phyloP scores from a whole-genome alignment of 495 filamentous ascomycete genomes.

The Aspergillus taichungensis region DNA sequence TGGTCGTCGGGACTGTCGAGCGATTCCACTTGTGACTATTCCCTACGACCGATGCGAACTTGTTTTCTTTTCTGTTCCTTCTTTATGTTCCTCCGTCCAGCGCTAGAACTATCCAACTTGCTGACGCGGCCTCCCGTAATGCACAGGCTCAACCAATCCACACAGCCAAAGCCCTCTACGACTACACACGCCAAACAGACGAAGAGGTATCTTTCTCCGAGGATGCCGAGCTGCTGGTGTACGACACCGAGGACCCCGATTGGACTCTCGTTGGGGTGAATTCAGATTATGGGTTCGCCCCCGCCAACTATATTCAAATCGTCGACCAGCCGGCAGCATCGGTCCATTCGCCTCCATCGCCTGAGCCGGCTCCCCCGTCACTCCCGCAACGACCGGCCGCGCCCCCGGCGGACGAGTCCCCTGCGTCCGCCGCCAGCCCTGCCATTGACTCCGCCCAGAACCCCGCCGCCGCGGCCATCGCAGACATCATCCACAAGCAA shows the following conservation, averaged over 20 bases:
- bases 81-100: no score
- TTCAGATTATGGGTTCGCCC: slow-evolving; percentile 87
- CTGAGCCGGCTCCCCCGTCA: slow-evolving; percentile 26
- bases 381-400: slow-evolving; percentile 30
- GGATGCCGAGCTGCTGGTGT: slow-evolving; percentile 75
- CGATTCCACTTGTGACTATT: background rate
- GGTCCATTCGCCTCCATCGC: slow-evolving; percentile 19
- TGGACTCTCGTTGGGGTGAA: slow-evolving; percentile 88
- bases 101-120: background rate
- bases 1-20: no score
- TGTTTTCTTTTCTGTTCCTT: background rate
- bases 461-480: slow-evolving; percentile 63
- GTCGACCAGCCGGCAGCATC: slow-evolving; percentile 23
- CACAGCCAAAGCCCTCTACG: slow-evolving; percentile 80
- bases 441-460: slow-evolving; percentile 41
- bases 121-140: background rate
- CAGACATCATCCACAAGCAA: slow-evolving; percentile 57
- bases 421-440: slow-evolving; percentile 16
- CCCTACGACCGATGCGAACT: background rate
- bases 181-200: slow-evolving; percentile 94
- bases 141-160: slow-evolving; percentile 61
- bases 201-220: slow-evolving; percentile 95
- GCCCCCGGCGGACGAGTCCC: slow-evolving; percentile 13
- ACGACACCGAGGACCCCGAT: slow-evolving; percentile 85
- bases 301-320: slow-evolving; percentile 92